phyloP scores from a whole-genome alignment of 805 yeast species.

The Barnettozyma wickerhamii region DNA sequence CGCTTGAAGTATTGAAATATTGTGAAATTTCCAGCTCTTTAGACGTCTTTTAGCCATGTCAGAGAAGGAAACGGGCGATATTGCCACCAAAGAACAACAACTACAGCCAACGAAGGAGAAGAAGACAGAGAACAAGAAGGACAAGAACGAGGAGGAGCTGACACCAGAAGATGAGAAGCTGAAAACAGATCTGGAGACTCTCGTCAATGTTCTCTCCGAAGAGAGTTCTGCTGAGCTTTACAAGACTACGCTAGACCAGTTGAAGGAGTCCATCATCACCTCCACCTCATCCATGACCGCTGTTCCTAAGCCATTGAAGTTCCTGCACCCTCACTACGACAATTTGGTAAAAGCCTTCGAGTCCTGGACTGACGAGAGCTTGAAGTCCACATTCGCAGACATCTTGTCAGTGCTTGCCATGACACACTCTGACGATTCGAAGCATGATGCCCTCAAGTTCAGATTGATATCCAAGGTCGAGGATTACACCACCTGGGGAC shows the following conservation, averaged over 20 bases:
- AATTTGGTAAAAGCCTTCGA: conserved; percentile 61
- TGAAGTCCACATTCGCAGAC: conserved; percentile 70
- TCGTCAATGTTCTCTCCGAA: conserved; percentile 75
- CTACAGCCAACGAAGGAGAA: conserved; percentile 9
- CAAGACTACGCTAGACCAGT: conserved; percentile 55
- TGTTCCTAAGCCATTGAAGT: conserved; percentile 97
- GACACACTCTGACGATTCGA: conserved; percentile 84
- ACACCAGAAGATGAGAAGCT: conserved; percentile 90
- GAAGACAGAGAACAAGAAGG: conserved; percentile 15
- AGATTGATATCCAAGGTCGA: conserved; percentile 58
- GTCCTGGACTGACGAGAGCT: conserved; percentile 51
- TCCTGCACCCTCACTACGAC: conserved; percentile 82
- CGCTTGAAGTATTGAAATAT: too few relatives aligned
- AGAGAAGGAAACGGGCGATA: conserved; percentile 18
- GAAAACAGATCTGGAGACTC: conserved; percentile 78
- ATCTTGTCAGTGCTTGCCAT: conserved; percentile 89
- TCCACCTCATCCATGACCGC: conserved; percentile 99
- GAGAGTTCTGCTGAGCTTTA: conserved; percentile 40
- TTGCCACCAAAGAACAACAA: conserved; percentile 24
- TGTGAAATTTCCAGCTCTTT: too few relatives aligned
- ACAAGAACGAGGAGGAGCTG: conserved; percentile 66
- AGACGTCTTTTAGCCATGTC: conserved; percentile 11
- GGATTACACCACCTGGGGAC: conserved; percentile 89
- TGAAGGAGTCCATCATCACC: conserved; percentile 78
- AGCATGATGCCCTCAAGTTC: conserved; percentile 74